Conservation (phyloP, 1,284 basidiomycete genomes). For the Schizophyllum commune region DNA sequence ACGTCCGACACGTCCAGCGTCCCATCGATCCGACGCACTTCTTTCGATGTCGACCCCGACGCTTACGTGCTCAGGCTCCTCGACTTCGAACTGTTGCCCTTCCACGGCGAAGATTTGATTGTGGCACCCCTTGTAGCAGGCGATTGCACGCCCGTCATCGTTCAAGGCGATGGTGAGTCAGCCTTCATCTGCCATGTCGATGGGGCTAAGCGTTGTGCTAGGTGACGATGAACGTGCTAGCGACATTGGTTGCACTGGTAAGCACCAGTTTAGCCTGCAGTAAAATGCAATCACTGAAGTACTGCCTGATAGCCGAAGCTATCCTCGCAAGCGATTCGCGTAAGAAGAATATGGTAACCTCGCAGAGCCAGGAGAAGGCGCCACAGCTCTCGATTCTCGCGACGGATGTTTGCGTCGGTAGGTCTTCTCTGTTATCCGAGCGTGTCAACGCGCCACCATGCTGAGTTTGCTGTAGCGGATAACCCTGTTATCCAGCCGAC, state of each 20-base stretch:
- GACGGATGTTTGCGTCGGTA: not conserved
- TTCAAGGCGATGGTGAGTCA: not conserved
- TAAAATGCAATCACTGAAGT: not conserved
- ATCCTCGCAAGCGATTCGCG: not conserved
- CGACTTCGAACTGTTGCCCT: not conserved
- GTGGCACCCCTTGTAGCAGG: not conserved
- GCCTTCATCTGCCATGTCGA: not conserved
- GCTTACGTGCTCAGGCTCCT: not conserved
- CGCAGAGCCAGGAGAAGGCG: not conserved
- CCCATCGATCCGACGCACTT: not conserved
- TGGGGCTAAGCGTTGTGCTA: not conserved
- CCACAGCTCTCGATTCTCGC: not conserved
- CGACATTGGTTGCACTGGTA: too few relatives aligned
- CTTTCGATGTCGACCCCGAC: too few relatives aligned
- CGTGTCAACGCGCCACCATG: not conserved
- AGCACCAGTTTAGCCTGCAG: too few relatives aligned
- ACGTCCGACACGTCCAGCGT: not conserved
- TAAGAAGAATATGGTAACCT: not conserved
- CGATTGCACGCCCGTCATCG: not conserved
- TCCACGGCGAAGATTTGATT: not conserved
- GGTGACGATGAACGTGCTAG: not conserved
- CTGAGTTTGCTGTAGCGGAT: not conserved
- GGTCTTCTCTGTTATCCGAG: not conserved
- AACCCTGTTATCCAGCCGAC: not conserved
- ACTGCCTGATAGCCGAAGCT: not conserved